Evolutionary conservation across 2,329 filamentous ascomycete genomes (phyloP).

Genomic region (Fusarium staphyleae): DNA sequence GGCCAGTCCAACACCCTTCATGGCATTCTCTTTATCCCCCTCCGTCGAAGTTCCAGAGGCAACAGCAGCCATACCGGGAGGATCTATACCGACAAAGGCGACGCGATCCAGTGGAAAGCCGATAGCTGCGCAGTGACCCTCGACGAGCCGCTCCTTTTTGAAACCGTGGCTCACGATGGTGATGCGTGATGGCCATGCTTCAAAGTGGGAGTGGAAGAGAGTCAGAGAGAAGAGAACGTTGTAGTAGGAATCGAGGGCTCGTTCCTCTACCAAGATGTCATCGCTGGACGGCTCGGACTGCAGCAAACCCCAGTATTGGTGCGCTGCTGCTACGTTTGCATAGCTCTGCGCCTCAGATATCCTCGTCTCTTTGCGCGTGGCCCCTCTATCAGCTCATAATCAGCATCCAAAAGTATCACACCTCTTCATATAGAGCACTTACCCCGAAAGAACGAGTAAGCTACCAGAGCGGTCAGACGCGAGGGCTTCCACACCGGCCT

Average conservation of each 20-base stretch:
- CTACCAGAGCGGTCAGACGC: slow-evolving; percentile 51
- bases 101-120: slow-evolving; percentile 57
- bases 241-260: slow-evolving; percentile 84
- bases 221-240: slow-evolving; percentile 80
- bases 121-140: slow-evolving; percentile 70
- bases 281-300: slow-evolving; percentile 11
- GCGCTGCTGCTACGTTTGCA: slow-evolving; percentile 57
- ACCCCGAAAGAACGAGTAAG: slow-evolving; percentile 78
- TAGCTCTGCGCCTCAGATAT: slow-evolving; percentile 71
- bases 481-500: slow-evolving; percentile 65
- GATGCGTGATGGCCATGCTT: slow-evolving; percentile 62
- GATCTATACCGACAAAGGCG: slow-evolving; percentile 69
- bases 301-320: slow-evolving; percentile 55
- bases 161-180: slow-evolving; percentile 75
- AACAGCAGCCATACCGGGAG: slow-evolving; percentile 54
- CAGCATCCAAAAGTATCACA: background rate
- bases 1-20: slow-evolving; percentile 53
- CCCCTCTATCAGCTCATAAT: slow-evolving; percentile 54
- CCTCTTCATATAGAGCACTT: slow-evolving; percentile 27
- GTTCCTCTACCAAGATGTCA: slow-evolving; percentile 66
- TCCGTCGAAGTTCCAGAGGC: slow-evolving; percentile 28
- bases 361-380: slow-evolving; percentile 64
- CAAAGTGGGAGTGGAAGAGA: slow-evolving; percentile 52
- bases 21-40: slow-evolving; percentile 48
- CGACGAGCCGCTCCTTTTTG: slow-evolving; percentile 68